Base-by-base conservation (phyloP, 2,329 filamentous ascomycete genomes). In the Leptographium procerum region DNA sequence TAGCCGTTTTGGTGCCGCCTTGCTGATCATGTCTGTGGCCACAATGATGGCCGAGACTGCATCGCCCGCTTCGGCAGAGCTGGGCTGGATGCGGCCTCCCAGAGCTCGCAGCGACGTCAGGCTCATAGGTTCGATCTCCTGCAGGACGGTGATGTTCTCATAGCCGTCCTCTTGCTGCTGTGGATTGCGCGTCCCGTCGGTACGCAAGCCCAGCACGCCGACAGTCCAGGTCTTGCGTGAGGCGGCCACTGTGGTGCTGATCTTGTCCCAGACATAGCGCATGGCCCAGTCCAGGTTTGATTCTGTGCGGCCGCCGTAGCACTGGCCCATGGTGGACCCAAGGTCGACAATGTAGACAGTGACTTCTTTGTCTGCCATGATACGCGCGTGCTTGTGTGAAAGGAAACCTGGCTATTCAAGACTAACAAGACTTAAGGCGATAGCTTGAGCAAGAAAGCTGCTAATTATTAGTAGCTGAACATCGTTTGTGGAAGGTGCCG, bases 231-330 rank as follows among this genome's bases (percentile, higher is more conserved):
- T 91, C 69, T 91, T 92, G 55, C 89, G 82, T 31, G 83, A 85
- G 33, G 70, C 70, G 52, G 79, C 72, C 71, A 90, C 86, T 4
- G 85, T 89, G 9, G 82, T 83, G 6, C 86, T 86, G 64, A 95
- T 88, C 69, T 89, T 94, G 77, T 97, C 92, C 91, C 92, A 99
- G 55, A 97, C 82, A 72, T 96, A 99, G 62, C 84, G 83, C 83
- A 97, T 85, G 53, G 84, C 83, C 84, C 87, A 99, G 61, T 96
- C 89, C 22, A 99, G 81, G 69, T 97, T 88, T 3, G 87, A 87
- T 69, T 92, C 82, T 24, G 76, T 69, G 64, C 94, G 84, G 29
- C 87, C 89, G 73, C 83, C 79, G 65, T 84, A 82, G 65, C 77
- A 80, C 68, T 87, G 77, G 59, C 79, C 86, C 88, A 95, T 96